A percentile compares a stretch with the other conserved stretches of the same genome.
Conservation (phyloP, 2,329 filamentous ascomycete species). For the Lasiodiplodia sp. region DNA sequence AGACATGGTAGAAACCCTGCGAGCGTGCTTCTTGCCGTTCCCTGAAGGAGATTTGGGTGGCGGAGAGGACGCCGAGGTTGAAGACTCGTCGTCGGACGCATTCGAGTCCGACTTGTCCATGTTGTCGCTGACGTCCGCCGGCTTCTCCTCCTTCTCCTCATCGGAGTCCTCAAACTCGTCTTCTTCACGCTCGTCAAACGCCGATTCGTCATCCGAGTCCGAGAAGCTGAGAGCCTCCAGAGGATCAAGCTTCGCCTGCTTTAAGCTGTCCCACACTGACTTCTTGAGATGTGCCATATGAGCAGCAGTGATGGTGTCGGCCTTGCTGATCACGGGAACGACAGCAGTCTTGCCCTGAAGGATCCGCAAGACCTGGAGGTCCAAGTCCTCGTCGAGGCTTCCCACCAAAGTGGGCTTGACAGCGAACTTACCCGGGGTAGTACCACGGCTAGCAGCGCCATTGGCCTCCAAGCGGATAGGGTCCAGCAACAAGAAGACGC, state of each 20-base stretch:
- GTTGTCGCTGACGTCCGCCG: conserved; percentile 46
- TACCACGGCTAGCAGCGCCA: conserved; percentile 65
- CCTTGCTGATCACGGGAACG: conserved; percentile 94
- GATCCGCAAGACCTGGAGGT: conserved; percentile 86
- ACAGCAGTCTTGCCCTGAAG: conserved; percentile 94
- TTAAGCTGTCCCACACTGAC: conserved; percentile 86
- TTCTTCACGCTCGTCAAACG: conserved; percentile 60
- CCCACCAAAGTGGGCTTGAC: conserved; percentile 59
- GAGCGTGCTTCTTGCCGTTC: conserved; percentile 42
- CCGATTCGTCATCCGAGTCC: conserved; percentile 66
- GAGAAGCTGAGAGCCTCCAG: conserved; percentile 79
- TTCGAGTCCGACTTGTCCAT: conserved; percentile 48
- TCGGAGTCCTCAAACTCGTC: conserved; percentile 51
- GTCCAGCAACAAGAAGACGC: conserved; percentile 90
- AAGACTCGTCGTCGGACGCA: conserved; percentile 42
- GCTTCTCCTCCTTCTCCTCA: conserved; percentile 37
- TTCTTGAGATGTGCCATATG: conserved; percentile 95
- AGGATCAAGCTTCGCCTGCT: conserved; percentile 85
- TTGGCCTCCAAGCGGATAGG: conserved; percentile 85
- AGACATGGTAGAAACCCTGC: conserved; percentile 51
- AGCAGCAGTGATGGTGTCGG: conserved; percentile 92
- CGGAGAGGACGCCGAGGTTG: conserved; percentile 42
- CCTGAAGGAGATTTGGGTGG: conserved; percentile 44
- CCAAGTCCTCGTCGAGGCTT: conserved; percentile 84
- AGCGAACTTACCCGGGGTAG: conserved; percentile 46